Percentiles rank a stretch among this genome's conserved stretches.
Conservation (phyloP, 2,329 filamentous ascomycete genomes). For the Exophiala aquamarina region DNA sequence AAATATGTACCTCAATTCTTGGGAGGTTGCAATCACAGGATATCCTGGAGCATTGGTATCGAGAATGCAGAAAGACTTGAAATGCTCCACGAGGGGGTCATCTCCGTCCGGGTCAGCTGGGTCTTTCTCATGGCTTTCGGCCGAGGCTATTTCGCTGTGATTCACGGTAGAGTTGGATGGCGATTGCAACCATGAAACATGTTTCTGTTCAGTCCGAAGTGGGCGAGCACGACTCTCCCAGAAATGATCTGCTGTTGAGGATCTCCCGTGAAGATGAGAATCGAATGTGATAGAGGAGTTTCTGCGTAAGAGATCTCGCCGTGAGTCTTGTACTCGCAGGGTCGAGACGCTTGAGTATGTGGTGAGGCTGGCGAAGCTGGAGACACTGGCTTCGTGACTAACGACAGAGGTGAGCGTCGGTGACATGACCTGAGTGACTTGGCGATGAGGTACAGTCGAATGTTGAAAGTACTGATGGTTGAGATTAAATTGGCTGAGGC, state of each 20-base stretch:
- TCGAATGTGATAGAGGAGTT: neutral
- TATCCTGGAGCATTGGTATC: conserved; percentile 24
- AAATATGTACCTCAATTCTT: conserved; percentile 28
- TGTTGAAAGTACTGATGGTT: conserved; percentile 23
- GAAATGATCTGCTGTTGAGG: neutral
- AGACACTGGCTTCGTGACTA: conserved; percentile 21
- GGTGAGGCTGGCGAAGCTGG: conserved; percentile 16
- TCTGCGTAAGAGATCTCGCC: conserved; percentile 5
- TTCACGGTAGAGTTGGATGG: conserved; percentile 12
- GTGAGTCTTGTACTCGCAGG: conserved; percentile 19
- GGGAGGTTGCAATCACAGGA: conserved; percentile 28
- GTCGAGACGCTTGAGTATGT: conserved; percentile 18
- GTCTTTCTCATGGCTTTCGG: neutral
- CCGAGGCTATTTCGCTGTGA: neutral
- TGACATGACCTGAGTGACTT: conserved; percentile 12
- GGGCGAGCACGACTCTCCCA: neutral
- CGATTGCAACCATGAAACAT: conserved; percentile 23
- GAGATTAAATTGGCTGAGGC: conserved; percentile 23
- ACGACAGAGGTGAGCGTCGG: conserved; percentile 10
- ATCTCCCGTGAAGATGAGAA: neutral
- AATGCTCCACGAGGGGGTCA: conserved; percentile 27
- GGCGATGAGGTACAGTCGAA: conserved; percentile 8
- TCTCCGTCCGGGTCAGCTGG: neutral
- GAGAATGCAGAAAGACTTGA: conserved; percentile 32
- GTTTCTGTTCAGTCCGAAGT: conserved; percentile 1